Conservation (phyloP, 2,329 filamentous ascomycete species). For the Chalaropsis ovoidea region DNA sequence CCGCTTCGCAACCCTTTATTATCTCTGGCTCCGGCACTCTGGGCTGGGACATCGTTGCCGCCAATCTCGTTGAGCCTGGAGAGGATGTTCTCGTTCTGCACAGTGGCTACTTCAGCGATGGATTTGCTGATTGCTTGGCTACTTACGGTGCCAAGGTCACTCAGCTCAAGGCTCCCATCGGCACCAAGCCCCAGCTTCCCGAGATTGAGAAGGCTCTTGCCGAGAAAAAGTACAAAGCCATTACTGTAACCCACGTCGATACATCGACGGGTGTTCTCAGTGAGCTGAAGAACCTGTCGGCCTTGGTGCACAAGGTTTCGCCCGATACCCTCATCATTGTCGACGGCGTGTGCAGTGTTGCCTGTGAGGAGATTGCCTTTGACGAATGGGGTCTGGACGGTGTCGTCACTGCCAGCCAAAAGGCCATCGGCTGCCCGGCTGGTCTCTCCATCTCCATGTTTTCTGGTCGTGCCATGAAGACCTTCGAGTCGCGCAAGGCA, state of each 20-base stretch:
- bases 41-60: slow-evolving; percentile 93
- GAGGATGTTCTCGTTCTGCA: slow-evolving; percentile 89
- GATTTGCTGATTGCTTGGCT: slow-evolving; percentile 82
- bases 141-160: slow-evolving; percentile 86
- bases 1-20: slow-evolving; percentile 79
- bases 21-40: slow-evolving; percentile 90
- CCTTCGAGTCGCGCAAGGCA: slow-evolving; percentile 68
- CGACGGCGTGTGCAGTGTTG: slow-evolving; percentile 94
- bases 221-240: slow-evolving; percentile 83
- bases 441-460: slow-evolving; percentile 91
- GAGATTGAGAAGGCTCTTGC: slow-evolving; percentile 83
- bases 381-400: slow-evolving; percentile 90
- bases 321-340: slow-evolving; percentile 87
- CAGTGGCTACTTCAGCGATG: slow-evolving; percentile 94
- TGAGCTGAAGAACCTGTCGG: slow-evolving; percentile 74
- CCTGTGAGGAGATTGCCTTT: slow-evolving; percentile 89
- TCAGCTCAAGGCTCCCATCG: slow-evolving; percentile 80
- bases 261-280: slow-evolving; percentile 93
- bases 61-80: slow-evolving; percentile 79
- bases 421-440: slow-evolving; percentile 91
- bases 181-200: slow-evolving; percentile 71
- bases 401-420: slow-evolving; percentile 89
- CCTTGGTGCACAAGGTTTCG: slow-evolving; percentile 74
- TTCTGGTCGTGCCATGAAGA: slow-evolving; percentile 75
- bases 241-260: slow-evolving; percentile 95